A percentile compares a stretch with the other conserved stretches of the same genome.
phyloP scores from a whole-genome alignment of 495 filamentous ascomycete species.

The Penicillium odoratum region DNA sequence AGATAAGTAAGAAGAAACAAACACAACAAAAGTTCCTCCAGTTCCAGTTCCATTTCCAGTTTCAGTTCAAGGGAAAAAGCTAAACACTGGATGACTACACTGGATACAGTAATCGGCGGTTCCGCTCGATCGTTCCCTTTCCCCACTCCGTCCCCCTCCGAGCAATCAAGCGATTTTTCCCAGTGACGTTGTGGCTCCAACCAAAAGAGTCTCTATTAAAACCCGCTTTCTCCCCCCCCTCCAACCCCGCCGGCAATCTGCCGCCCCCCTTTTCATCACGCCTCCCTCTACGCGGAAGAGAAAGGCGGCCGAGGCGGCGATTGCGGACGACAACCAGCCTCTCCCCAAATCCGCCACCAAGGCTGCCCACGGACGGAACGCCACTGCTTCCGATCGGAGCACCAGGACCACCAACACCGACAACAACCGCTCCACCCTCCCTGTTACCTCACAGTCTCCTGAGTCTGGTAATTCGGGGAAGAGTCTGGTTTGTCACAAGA shows the following conservation, averaged over 20 bases:
- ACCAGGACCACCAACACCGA: conserved; percentile 5
- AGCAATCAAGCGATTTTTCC: conserved; percentile 15
- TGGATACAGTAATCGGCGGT: conserved; percentile 3
- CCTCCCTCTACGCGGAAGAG: conserved; percentile 77
- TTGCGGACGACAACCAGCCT: conserved; percentile 48
- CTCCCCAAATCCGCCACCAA: conserved; percentile 39
- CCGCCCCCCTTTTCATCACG: conserved; percentile 53
- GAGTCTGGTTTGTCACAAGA: conserved; percentile 13
- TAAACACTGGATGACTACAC: neutral
- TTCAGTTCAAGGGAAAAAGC: neutral
- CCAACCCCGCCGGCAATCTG: conserved; percentile 18
- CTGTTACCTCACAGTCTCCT: conserved; percentile 8
- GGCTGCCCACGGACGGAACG: conserved; percentile 28
- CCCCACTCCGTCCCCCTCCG: conserved; percentile 23
- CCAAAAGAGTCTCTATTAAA: conserved; percentile 5
- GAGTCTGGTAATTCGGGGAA: conserved; percentile 12
- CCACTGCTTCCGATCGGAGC: conserved; percentile 23
- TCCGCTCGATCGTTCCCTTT: conserved; percentile 14
- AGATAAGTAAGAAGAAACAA: neutral
- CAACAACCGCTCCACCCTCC: conserved; percentile 1
- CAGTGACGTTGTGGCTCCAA: conserved; percentile 22
- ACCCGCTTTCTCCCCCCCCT: conserved; percentile 2
- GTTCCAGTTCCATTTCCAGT: too few species aligned
- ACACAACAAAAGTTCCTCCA: neutral
- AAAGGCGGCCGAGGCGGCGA: conserved; percentile 81